A percentile compares a stretch with the other conserved stretches of the same genome.
These are phyloP conservation scores for Tetratostichococcus sp. DNA, from an alignment of 139 green algal genomes.

Conservation along the genomic window DNA sequence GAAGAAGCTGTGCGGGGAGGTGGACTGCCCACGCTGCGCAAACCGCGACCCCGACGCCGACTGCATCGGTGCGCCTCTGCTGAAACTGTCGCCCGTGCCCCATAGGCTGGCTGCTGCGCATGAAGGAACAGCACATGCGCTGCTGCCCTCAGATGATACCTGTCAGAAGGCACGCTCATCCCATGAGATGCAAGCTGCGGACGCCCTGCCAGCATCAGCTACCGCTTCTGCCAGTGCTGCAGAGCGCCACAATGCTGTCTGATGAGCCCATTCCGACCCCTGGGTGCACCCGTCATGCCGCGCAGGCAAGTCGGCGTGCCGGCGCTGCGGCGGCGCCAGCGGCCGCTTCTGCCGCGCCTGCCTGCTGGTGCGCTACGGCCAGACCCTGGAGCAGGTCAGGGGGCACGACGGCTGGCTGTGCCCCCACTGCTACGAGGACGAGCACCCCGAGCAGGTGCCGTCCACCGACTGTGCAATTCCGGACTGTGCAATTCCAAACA, in stretches of 20 bases:
- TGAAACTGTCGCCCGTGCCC: too few relatives aligned
- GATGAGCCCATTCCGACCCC: neutral
- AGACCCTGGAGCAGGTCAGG: constrained; percentile 40
- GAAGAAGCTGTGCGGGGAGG: constrained; percentile 74
- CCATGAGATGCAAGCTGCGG: neutral
- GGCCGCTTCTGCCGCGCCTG: constrained; percentile 68
- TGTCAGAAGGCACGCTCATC: neutral
- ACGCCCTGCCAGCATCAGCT: neutral
- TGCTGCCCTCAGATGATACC: too few relatives aligned
- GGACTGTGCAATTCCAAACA: too few relatives aligned
- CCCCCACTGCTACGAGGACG: constrained; percentile 72
- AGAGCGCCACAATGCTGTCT: neutral
- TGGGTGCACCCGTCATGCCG: neutral
- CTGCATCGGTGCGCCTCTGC: constrained; percentile 40
- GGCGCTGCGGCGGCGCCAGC: constrained; percentile 32
- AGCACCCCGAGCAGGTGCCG: constrained; percentile 40
- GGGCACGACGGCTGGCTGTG: constrained; percentile 53
- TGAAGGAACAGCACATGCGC: too few relatives aligned
- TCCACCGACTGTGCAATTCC: neutral
- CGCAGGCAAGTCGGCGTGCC: constrained; percentile 63
- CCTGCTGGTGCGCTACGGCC: constrained; percentile 57
- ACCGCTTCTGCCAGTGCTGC: neutral
- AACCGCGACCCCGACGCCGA: constrained; percentile 28
- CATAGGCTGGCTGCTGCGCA: too few relatives aligned
- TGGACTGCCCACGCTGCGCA: constrained; percentile 54